These are phyloP conservation scores for Dipodascus geniculatus DNA, from an alignment of 805 yeast genomes.

Conservation along the genomic window DNA sequence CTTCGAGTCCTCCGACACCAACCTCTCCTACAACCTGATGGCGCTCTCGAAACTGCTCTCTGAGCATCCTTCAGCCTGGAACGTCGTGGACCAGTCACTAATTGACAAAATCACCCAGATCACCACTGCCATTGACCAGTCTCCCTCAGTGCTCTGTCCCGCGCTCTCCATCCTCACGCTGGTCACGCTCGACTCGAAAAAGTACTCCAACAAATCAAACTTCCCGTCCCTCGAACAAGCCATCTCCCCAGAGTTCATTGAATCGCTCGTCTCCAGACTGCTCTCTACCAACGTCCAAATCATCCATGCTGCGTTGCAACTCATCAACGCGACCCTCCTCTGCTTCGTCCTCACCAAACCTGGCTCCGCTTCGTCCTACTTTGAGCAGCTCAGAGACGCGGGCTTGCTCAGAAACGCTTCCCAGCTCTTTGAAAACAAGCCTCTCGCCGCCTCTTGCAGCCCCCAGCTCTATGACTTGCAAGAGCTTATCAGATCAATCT, in stretches of 20 bases:
- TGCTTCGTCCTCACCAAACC: slow-evolving; percentile 10
- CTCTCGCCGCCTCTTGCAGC: slow-evolving; percentile 12
- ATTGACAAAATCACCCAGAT: slow-evolving; percentile 9
- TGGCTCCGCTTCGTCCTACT: neutral
- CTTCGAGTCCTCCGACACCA: slow-evolving; percentile 12
- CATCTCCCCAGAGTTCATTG: slow-evolving; percentile 8
- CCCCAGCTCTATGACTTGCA: slow-evolving; percentile 16
- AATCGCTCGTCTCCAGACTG: slow-evolving; percentile 10
- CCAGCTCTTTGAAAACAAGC: slow-evolving; percentile 12
- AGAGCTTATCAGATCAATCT: slow-evolving; percentile 15
- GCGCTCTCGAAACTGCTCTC: slow-evolving; percentile 11
- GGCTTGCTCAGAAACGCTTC: slow-evolving; percentile 15
- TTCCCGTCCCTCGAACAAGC: slow-evolving; percentile 7
- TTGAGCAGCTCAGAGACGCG: slow-evolving; percentile 12
- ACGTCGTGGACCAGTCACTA: slow-evolving; percentile 13
- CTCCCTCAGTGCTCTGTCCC: slow-evolving; percentile 10
- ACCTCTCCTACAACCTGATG: slow-evolving; percentile 10
- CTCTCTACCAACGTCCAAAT: slow-evolving; percentile 8
- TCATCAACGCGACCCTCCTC: slow-evolving; percentile 10
- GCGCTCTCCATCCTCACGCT: slow-evolving; percentile 13
- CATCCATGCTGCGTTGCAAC: slow-evolving; percentile 12
- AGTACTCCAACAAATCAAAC: slow-evolving; percentile 3
- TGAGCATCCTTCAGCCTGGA: slow-evolving; percentile 13
- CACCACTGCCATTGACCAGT: slow-evolving; percentile 7
- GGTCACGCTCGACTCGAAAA: slow-evolving; percentile 12